Conservation (phyloP, 1,284 basidiomycete species). For the Schizophyllum commune region DNA sequence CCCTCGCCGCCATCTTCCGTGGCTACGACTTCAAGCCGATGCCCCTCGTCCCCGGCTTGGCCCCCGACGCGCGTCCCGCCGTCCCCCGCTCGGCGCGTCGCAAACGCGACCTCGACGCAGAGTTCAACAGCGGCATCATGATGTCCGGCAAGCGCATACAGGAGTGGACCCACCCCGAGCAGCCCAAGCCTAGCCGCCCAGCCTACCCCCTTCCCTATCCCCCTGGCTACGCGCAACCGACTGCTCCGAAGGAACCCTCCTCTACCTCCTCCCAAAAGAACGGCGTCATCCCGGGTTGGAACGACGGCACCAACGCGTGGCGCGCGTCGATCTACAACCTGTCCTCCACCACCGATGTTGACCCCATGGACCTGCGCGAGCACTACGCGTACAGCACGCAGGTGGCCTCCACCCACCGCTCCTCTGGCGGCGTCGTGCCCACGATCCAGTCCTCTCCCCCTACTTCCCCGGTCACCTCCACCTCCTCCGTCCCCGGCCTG, state of each 20-base stretch:
- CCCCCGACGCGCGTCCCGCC: slow-evolving; percentile 15
- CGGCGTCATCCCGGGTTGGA: slow-evolving; percentile 56
- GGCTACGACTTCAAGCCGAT: slow-evolving; percentile 49
- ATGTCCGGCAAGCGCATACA: slow-evolving; percentile 55
- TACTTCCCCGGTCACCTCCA: slow-evolving; percentile 21
- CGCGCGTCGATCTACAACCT: slow-evolving; percentile 47
- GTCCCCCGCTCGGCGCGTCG: slow-evolving; percentile 16
- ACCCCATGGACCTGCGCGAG: slow-evolving; percentile 15
- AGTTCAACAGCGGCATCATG: slow-evolving; percentile 55
- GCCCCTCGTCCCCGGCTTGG: slow-evolving; percentile 30
- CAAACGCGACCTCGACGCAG: not conserved
- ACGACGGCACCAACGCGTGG: slow-evolving; percentile 58
- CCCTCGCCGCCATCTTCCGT: slow-evolving; percentile 43
- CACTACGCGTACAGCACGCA: slow-evolving; percentile 34
- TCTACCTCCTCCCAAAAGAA: slow-evolving; percentile 14
- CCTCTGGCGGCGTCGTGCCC: slow-evolving; percentile 37
- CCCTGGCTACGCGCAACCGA: not conserved
- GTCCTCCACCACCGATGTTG: slow-evolving; percentile 16
- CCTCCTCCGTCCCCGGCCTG: slow-evolving; percentile 2
- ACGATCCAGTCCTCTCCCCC: slow-evolving; percentile 28
- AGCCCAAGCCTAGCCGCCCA: slow-evolving; percentile 22
- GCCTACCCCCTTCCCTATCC: slow-evolving; percentile 2
- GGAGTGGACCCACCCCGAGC: slow-evolving; percentile 36
- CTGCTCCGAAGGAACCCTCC: not conserved
- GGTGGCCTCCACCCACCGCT: slow-evolving; percentile 40